Percentiles rank a stretch among this genome's conserved stretches.
These are phyloP conservation scores for Didymosphaeria variabile DNA, from an alignment of 2,329 filamentous ascomycete genomes.

Conservation along the genomic window DNA sequence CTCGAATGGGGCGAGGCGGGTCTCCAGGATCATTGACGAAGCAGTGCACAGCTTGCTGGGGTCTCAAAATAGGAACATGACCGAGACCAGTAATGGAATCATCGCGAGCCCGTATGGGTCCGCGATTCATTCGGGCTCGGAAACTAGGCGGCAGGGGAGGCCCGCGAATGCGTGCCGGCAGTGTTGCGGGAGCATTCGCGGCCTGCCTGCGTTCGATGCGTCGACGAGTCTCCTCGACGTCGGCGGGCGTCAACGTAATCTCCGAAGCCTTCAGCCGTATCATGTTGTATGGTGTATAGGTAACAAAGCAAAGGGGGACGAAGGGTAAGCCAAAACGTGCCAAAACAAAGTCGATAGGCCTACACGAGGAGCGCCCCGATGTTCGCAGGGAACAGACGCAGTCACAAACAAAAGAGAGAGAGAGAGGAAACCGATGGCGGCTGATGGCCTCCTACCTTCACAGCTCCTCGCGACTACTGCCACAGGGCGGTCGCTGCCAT, in stretches of 20 bases:
- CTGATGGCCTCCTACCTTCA: conserved; percentile 12
- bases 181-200: conserved; percentile 16
- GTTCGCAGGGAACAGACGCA: neutral
- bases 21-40: conserved; percentile 30
- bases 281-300: conserved; percentile 30
- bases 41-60: conserved; percentile 32
- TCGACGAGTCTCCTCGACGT: conserved; percentile 46
- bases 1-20: conserved; percentile 12
- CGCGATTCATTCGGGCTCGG: conserved; percentile 38
- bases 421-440: conserved; percentile 13
- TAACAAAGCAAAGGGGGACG: conserved; percentile 18
- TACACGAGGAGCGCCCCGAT: neutral
- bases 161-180: conserved; percentile 17
- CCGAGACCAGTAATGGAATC: conserved; percentile 39
- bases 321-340: conserved; percentile 17
- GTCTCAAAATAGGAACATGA: conserved; percentile 36
- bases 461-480: conserved; percentile 17
- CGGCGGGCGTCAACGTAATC: conserved; percentile 47
- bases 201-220: conserved; percentile 40
- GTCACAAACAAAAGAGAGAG: neutral
- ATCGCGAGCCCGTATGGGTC: conserved; percentile 41
- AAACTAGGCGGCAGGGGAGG: conserved; percentile 16
- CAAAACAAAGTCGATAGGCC: conserved; percentile 21
- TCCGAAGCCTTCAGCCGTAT: conserved; percentile 48
- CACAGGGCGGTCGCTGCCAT: neutral